Conservation (phyloP, 768 basidiomycete species). For the Auricularia sp. region DNA sequence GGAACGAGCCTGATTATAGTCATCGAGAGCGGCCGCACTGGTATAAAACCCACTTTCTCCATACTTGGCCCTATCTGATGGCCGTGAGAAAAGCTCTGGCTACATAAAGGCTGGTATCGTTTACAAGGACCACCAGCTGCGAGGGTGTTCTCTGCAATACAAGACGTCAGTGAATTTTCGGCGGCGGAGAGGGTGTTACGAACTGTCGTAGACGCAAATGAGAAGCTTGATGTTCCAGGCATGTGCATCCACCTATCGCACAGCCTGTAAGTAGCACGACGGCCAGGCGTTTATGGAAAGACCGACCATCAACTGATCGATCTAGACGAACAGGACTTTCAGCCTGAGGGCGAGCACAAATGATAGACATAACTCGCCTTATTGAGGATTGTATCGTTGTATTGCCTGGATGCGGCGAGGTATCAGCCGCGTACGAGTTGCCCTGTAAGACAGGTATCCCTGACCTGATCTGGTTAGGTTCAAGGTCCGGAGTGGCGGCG, state of each 20-base stretch:
- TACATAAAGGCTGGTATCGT: neutral
- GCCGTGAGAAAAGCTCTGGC: neutral
- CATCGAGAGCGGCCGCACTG: neutral
- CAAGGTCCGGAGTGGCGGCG: neutral
- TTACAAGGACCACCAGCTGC: neutral
- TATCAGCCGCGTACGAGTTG: neutral
- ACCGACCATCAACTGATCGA: neutral
- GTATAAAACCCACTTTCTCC: neutral
- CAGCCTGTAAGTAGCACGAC: neutral
- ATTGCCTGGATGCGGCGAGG: neutral
- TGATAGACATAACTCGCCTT: neutral
- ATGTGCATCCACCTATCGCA: neutral
- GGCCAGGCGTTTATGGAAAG: neutral
- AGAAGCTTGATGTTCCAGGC: neutral
- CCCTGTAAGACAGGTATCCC: too few relatives aligned
- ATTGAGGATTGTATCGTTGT: constrained; percentile 1
- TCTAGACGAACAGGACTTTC: neutral
- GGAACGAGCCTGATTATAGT: neutral
- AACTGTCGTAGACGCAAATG: neutral
- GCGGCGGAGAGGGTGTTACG: neutral
- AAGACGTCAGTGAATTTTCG: neutral
- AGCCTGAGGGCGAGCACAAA: neutral
- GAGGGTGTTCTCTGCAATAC: neutral
- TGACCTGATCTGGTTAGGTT: neutral
- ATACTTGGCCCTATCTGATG: neutral